These are phyloP conservation scores for Citrus unshiu DNA, from an alignment of 345 rosid genomes.

Conservation along the genomic window DNA sequence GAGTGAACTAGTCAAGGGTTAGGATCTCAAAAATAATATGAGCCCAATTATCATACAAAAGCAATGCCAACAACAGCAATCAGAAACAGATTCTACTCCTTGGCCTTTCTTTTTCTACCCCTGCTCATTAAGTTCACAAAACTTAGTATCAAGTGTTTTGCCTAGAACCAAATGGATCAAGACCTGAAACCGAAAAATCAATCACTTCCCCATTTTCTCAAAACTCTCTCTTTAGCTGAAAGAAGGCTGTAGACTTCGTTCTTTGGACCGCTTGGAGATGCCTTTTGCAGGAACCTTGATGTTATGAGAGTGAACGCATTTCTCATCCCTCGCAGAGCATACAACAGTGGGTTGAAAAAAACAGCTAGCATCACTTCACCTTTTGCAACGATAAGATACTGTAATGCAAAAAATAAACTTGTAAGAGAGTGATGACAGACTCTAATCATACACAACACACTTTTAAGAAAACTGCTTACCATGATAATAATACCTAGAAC, in stretches of 20 bases:
- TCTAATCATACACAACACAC: neutral
- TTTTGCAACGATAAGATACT: constrained; percentile 75
- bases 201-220: constrained; percentile 79
- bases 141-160: constrained; percentile 2
- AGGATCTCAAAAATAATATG: neutral
- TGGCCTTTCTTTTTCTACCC: neutral
- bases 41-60: neutral
- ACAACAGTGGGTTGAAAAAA: constrained; percentile 67
- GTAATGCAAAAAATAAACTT: constrained; percentile 20
- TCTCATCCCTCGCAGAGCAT: constrained; percentile 68
- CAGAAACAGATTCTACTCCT: neutral
- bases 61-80: neutral
- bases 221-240: constrained; percentile 76
- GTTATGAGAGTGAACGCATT: constrained; percentile 43
- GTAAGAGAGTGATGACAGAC: neutral
- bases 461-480: constrained; percentile 39
- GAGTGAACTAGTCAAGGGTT: neutral
- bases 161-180: neutral
- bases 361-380: constrained; percentile 67
- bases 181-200: constrained; percentile 27
- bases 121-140: neutral
- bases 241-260: constrained; percentile 30
- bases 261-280: constrained; percentile 25
- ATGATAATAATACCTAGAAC: constrained; percentile 55
- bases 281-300: constrained; percentile 42